These are phyloP conservation scores for Berkeleyomyces basicola DNA, from an alignment of 2,329 filamentous ascomycete species.

Conservation along the genomic window DNA sequence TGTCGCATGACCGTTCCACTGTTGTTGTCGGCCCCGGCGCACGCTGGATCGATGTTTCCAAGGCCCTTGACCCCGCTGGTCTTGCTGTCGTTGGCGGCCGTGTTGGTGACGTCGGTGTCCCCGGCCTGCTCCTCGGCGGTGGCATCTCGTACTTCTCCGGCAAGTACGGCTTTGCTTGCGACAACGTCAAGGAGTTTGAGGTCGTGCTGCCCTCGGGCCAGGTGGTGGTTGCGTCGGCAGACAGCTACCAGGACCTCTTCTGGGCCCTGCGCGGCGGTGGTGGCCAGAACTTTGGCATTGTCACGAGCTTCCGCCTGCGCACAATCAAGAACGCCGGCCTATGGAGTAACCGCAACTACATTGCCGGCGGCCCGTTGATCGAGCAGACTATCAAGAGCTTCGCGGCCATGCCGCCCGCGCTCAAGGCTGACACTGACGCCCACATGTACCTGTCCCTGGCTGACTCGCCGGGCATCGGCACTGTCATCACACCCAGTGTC, in stretches of 20 bases:
- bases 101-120: constrained; percentile 20
- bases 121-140: constrained; percentile 18
- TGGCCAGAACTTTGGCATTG: constrained; percentile 39
- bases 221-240: constrained; percentile 25
- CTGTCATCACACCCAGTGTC: constrained; percentile 16
- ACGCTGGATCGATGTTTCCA: constrained; percentile 24
- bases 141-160: constrained; percentile 17
- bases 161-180: constrained; percentile 27
- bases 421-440: constrained; percentile 12
- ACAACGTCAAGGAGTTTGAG: constrained; percentile 27
- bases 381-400: constrained; percentile 10
- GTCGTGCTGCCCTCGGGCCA: constrained; percentile 29
- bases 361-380: neutral
- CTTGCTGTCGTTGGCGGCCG: constrained; percentile 29
- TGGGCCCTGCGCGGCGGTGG: constrained; percentile 38
- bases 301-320: constrained; percentile 30
- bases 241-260: constrained; percentile 33
- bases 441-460: constrained; percentile 18
- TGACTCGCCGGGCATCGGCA: constrained; percentile 19
- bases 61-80: constrained; percentile 18
- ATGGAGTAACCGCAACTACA: constrained; percentile 18
- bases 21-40: constrained; percentile 29
- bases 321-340: constrained; percentile 23
- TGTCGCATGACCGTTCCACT: constrained; percentile 17
- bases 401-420: constrained; percentile 13